phyloP scores from a whole-genome alignment of 768 basidiomycete species.

The Pulveroboletus frians region DNA sequence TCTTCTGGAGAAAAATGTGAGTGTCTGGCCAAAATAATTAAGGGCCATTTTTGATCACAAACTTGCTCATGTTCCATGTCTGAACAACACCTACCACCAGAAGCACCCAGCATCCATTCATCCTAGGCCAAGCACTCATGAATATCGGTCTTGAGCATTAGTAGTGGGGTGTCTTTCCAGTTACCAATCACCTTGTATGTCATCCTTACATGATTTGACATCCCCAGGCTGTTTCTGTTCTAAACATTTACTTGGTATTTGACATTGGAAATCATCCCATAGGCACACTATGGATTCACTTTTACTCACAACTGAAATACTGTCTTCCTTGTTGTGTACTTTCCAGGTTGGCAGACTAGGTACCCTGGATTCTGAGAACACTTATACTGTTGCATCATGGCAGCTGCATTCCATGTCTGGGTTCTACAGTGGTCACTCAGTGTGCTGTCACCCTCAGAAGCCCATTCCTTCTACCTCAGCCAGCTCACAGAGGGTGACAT shows the following conservation, averaged over 20 bases:
- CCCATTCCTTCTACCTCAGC: conserved; percentile 10
- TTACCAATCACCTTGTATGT: conserved; percentile 12
- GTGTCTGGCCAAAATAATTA: too few relatives aligned
- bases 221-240: not conserved
- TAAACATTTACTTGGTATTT: not conserved
- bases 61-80: conserved; percentile 9
- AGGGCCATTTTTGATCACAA: too few relatives aligned
- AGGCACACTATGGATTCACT: not conserved
- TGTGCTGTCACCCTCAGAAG: conserved; percentile 21
- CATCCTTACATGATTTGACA: conserved; percentile 1
- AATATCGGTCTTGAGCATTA: not conserved
- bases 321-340: conserved; percentile 2
- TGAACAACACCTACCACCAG: conserved; percentile 8
- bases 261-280: conserved; percentile 2
- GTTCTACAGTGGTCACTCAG: conserved; percentile 28
- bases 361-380: conserved; percentile 16
- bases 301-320: conserved; percentile 4
- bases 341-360: not conserved
- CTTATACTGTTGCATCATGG: not conserved
- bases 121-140: conserved; percentile 17
- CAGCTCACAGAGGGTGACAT: conserved; percentile 1
- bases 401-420: conserved; percentile 8
- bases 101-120: conserved; percentile 16
- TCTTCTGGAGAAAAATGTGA: too few relatives aligned
- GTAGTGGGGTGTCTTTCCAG: not conserved